Conservation (phyloP, 208 protist genomes). For the Wallacemonas sp. region DNA sequence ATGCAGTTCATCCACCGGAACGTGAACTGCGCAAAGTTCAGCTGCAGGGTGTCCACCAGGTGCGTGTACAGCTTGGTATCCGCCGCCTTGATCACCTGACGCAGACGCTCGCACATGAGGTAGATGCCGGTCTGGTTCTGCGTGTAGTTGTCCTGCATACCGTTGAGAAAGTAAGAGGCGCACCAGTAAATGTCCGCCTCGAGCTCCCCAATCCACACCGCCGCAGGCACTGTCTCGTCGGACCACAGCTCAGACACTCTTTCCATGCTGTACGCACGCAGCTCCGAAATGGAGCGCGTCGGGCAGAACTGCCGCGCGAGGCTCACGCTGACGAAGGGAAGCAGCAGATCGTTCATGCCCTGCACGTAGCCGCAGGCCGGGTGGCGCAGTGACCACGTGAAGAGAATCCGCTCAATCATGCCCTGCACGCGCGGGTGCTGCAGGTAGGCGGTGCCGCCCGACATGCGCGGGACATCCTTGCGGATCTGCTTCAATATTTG, state of each 20-base stretch:
- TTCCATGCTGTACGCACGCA: slow-evolving; percentile 38
- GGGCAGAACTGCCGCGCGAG: slow-evolving; percentile 55
- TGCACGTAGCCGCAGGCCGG: slow-evolving; percentile 94
- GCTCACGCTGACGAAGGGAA: slow-evolving; percentile 91
- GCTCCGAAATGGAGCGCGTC: slow-evolving; percentile 48
- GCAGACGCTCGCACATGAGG: slow-evolving; percentile 84
- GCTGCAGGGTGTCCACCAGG: slow-evolving; percentile 48
- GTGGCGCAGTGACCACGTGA: slow-evolving; percentile 93
- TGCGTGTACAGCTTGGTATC: slow-evolving; percentile 60
- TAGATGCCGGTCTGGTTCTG: slow-evolving; percentile 89
- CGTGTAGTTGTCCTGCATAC: slow-evolving; percentile 92
- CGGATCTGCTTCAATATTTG: slow-evolving; percentile 81
- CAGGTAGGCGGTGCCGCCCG: slow-evolving; percentile 63
- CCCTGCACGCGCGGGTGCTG: slow-evolving; percentile 62
- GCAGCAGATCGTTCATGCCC: slow-evolving; percentile 94
- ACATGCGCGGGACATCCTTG: slow-evolving; percentile 91
- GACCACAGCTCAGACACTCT: slow-evolving; percentile 43
- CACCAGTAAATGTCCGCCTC: slow-evolving; percentile 94
- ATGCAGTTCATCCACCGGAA: slow-evolving; percentile 95
- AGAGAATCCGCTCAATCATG: slow-evolving; percentile 90
- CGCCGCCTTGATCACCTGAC: slow-evolving; percentile 61
- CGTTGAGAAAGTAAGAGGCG: slow-evolving; percentile 79
- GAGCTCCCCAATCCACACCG: slow-evolving; percentile 61
- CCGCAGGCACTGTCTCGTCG: slow-evolving; percentile 33
- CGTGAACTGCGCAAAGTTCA: slow-evolving; percentile 83